Evolutionary conservation across 208 protist genomes (phyloP).

Genomic region (Trypanosoma avium): DNA sequence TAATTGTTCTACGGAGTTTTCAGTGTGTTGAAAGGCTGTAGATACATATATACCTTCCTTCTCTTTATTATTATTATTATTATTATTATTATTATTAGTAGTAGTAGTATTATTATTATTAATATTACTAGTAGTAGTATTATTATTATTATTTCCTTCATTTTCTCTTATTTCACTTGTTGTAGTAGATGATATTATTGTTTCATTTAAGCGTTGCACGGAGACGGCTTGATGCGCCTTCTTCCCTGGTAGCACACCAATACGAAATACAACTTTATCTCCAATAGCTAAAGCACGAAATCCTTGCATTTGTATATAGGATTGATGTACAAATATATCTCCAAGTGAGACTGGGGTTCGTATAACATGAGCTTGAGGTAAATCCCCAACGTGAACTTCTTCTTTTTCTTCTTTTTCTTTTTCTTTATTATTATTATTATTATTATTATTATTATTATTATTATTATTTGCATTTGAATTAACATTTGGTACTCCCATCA

Average conservation of each 20-base stretch:
- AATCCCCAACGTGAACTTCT: too few species aligned
- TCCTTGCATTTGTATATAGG: conserved; percentile 57
- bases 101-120: too few species aligned
- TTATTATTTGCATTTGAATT: too few species aligned
- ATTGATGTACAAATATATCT: conserved; percentile 76
- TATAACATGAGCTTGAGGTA: conserved; percentile 15
- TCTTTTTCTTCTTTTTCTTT: background rate
- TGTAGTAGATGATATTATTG: too few species aligned
- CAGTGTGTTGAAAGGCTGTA: too few species aligned
- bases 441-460: too few species aligned
- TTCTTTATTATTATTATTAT: too few species aligned
- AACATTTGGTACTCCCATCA: too few species aligned
- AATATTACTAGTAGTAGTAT: too few species aligned
- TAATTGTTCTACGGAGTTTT: background rate
- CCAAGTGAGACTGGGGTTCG: conserved; percentile 37
- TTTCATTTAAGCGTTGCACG: conserved; percentile 26
- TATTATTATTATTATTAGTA: too few species aligned
- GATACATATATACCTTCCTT: too few species aligned
- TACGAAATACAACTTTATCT: conserved; percentile 51
- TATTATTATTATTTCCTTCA: background rate
- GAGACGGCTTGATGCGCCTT: conserved; percentile 47
- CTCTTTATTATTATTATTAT: too few species aligned
- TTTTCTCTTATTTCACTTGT: background rate
- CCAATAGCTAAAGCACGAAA: conserved; percentile 54
- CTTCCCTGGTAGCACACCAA: conserved; percentile 48